Base-by-base conservation (phyloP, 352 stramenopile species). In the Aphanomyces euteiches region DNA sequence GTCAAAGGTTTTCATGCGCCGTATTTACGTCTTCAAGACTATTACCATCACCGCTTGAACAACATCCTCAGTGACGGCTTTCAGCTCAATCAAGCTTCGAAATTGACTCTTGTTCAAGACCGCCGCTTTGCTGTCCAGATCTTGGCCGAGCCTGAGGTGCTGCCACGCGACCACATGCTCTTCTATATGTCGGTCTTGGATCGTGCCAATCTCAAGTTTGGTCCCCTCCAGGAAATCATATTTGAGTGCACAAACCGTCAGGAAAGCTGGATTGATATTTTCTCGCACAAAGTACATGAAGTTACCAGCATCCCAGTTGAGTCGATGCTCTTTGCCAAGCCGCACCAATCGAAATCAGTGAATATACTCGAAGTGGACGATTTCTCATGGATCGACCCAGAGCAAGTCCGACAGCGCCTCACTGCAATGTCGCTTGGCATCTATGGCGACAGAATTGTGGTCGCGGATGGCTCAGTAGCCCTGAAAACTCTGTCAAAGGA, bases 51-150 rank as follows among this genome's bases (percentile, higher is more conserved):
- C 50, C 88, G 79, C 3, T 79, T 92, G 72, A 90, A 75, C 10
- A 82, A 72, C 7, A 79, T 94, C 13, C 71, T 94, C 7, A 73
- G 85, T 0, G 77, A 94, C 69, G 83, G 82, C 0, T 72, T 82
- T 45, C 81, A 78, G 57, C 74, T 94, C 1, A 75, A 81, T 6
- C 77, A 94, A 41, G 83, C 84, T 36, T 92, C 85, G 2, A 74
- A 78, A 34, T 76, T 88, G 19, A 81, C 86, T 12, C 78, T 90
- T 12, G 92, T 92, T 63, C 84, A 94, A 81, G 80, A 82, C 28
- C 74, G 86, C 43, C 82, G 80, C 13, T 85, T 94, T 65, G 84
- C 89, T 13, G 86, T 77, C n/a, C 78, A 94, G 66, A 72, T 94
- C n/a, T 74, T 91, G 36, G 17, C 65, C 0, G 73, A 78, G n/a